These are phyloP conservation scores for Solanum hybrid DNA, from an alignment of 305 asterid genomes.

Conservation along the genomic window DNA sequence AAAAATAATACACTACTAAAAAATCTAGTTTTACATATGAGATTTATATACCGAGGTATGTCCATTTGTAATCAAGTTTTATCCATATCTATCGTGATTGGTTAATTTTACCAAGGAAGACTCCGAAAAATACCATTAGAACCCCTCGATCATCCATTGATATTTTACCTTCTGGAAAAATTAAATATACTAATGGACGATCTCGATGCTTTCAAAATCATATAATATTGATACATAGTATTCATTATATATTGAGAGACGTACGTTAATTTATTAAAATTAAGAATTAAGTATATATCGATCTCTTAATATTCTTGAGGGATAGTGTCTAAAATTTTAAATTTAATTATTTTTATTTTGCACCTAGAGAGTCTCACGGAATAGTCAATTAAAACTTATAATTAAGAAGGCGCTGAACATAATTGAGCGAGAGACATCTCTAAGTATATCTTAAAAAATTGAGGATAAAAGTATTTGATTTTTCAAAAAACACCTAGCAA, in stretches of 20 bases:
- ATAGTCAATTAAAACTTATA: not conserved
- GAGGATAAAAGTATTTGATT: no score
- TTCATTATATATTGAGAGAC: not conserved
- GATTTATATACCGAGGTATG: not conserved
- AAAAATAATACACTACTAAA: not conserved
- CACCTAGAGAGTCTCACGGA: not conserved
- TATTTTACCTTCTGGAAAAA: not conserved
- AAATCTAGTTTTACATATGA: not conserved
- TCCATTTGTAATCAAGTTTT: no score
- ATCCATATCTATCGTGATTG: not conserved
- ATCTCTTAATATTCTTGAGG: not conserved
- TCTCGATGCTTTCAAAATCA: not conserved
- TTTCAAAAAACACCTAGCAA: not conserved
- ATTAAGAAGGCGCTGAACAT: not conserved
- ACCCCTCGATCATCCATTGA: not conserved
- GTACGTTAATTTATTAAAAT: no score
- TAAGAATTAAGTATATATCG: no score
- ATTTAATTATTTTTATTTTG: no score
- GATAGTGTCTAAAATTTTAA: no score
- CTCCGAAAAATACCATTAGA: no score
- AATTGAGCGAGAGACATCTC: no score
- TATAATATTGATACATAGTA: no score
- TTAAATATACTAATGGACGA: no score
- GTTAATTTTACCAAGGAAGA: no score
- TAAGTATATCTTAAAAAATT: no score